Conservation (phyloP, 345 rosid species). For the Sisymbrium altissimum region DNA sequence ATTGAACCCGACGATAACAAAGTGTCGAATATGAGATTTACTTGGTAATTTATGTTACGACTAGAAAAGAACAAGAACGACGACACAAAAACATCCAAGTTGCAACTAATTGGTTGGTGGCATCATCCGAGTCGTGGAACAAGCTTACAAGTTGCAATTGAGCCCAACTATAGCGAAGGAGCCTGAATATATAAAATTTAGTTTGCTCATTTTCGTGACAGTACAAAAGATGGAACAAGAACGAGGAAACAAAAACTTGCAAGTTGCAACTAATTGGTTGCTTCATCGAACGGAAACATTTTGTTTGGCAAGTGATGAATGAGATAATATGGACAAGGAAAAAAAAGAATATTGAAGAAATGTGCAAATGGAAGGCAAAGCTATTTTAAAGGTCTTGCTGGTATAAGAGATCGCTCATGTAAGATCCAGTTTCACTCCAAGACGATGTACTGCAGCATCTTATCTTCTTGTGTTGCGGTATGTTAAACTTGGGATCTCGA, state of each 20-base stretch:
- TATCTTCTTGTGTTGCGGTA: slow-evolving; percentile 75
- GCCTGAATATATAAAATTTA: background rate
- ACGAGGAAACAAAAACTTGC: background rate
- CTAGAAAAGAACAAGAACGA: no score
- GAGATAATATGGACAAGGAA: slow-evolving; percentile 13
- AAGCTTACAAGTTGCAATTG: background rate
- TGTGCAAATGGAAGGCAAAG: background rate
- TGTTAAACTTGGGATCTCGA: slow-evolving; percentile 67
- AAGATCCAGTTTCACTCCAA: slow-evolving; percentile 35
- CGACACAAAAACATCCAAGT: no score
- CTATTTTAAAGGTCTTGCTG: slow-evolving; percentile 23
- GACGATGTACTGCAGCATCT: slow-evolving; percentile 48
- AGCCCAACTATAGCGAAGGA: background rate
- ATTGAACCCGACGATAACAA: no score
- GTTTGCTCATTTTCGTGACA: background rate
- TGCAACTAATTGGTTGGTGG: no score
- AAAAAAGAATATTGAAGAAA: background rate
- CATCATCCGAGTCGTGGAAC: no score
- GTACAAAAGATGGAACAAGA: background rate
- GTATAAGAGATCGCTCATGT: slow-evolving; percentile 23
- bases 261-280: slow-evolving; percentile 16
- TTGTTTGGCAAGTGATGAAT: background rate
- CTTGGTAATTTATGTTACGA: no score
- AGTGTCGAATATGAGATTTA: no score
- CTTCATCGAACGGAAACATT: background rate